Evolutionary conservation across 2,329 filamentous ascomycete genomes (phyloP).

Genomic region (Fusarium sp.): DNA sequence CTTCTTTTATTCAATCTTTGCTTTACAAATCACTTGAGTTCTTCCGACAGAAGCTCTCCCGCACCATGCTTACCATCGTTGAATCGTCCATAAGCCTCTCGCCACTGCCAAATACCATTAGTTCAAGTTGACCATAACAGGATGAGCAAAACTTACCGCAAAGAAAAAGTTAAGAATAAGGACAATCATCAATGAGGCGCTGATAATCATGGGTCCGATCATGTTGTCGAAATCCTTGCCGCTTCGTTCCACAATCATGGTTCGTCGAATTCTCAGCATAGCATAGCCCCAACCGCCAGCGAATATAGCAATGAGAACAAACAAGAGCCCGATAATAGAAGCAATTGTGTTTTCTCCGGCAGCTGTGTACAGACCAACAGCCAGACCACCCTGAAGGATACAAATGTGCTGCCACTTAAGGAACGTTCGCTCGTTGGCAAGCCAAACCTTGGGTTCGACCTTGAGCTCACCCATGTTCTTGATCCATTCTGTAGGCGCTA

Average conservation of each 20-base stretch:
- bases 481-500: constrained; percentile 86
- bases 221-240: constrained; percentile 94
- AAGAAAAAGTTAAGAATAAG: constrained; percentile 90
- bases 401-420: constrained; percentile 98
- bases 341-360: constrained; percentile 84
- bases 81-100: constrained; percentile 49
- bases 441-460: constrained; percentile 98
- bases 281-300: constrained; percentile 88
- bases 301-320: constrained; percentile 84
- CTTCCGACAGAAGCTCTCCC: constrained; percentile 42
- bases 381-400: constrained; percentile 85
- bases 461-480: constrained; percentile 93
- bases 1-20: background rate
- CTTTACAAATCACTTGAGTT: constrained; percentile 44
- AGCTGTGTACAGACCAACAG: constrained; percentile 88
- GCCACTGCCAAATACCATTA: constrained; percentile 47
- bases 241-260: constrained; percentile 85
- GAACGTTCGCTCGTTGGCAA: constrained; percentile 97
- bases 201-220: constrained; percentile 85
- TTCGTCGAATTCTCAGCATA: constrained; percentile 80
- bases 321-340: constrained; percentile 82
- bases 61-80: constrained; percentile 30
- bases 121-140: background rate
- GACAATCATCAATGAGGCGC: constrained; percentile 80
- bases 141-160: constrained; percentile 68